These are phyloP conservation scores for Kwoniella sp. DNA, from an alignment of 768 basidiomycete genomes.

Conservation along the genomic window DNA sequence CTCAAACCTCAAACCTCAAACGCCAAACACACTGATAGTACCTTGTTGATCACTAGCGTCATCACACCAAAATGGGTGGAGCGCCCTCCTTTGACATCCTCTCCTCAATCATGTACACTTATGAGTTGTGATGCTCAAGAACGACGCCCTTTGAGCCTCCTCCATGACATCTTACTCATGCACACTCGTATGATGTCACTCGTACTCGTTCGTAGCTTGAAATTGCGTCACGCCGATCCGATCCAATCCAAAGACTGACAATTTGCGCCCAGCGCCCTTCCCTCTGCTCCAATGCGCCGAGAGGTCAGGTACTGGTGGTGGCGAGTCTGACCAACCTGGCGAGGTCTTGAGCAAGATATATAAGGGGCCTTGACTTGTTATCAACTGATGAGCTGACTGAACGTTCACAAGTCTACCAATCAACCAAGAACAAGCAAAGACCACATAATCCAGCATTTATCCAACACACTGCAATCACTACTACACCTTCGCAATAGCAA, in stretches of 20 bases:
- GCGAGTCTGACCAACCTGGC: background rate
- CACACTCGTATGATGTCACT: background rate
- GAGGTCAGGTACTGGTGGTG: background rate
- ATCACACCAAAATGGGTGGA: background rate
- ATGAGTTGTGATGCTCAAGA: too few species aligned
- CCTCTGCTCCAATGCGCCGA: too few species aligned
- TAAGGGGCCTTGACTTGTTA: background rate
- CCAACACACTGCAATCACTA: background rate
- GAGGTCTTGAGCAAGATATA: background rate
- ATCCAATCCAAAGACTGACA: too few species aligned
- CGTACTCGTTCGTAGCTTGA: too few species aligned
- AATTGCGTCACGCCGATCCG: background rate
- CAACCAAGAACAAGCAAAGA: background rate
- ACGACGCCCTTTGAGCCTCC: too few species aligned
- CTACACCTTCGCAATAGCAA: background rate
- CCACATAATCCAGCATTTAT: background rate
- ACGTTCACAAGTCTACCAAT: too few species aligned
- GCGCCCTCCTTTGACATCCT: constrained; percentile 9
- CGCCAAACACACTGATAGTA: constrained; percentile 1
- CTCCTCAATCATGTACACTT: background rate
- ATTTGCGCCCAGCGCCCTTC: too few species aligned
- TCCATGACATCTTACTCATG: too few species aligned
- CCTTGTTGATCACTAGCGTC: background rate
- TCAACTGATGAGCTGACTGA: too few species aligned
- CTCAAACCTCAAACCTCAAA: background rate